Evolutionary conservation across 148 eudicot genomes (phyloP), one percentile per base, ranked within the genome.

Genomic region (Heliamphora exappendiculata): DNA sequence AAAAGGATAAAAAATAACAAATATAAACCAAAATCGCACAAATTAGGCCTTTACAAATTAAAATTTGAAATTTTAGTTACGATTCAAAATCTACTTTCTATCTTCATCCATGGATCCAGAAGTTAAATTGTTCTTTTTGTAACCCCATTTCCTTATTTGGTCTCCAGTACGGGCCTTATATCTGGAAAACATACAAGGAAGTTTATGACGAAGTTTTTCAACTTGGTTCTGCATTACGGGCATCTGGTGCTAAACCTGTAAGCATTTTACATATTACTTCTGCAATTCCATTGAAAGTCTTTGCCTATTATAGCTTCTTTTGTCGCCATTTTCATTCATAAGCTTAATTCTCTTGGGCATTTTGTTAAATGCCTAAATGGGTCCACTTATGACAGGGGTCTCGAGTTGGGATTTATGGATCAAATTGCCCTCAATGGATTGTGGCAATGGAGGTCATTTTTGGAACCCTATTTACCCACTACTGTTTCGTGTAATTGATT

Each of bases 371-470:
- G 34, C 13, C 24, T 39, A 13, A 54, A 45, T 57, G 31, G 31
- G 59, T 75, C 34, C 55, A 50, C 7, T 73, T 45, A 24, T 79
- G 47, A 53, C 51, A 93, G 99, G 98, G 98, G 47, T 88, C 91
- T 76, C 80, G 91, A 75, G 77, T 96, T 72, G 99, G 99, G 60
- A 90, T 96, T n/a, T 96, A 96, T 80, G 99, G 99, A 42, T 72
- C 89, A 45, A 96, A 96, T 74, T 96, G 98, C 67, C 99, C 99
- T 80, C 88, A 93, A 69, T 96, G 99, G 99, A 84, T 93, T 55
- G 84, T 88, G 67, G 98, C 98, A 69, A 96, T 96, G 97, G 93
- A 95, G 97, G 99, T 92, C 36, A 57, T 78, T 45, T 51, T 53
- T n/a, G n/a, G 2, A 6, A 7, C 51, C 42, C 26, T 49, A 39